Evolutionary conservation across 345 rosid genomes (phyloP).

Genomic region (Murraya koenigii): DNA sequence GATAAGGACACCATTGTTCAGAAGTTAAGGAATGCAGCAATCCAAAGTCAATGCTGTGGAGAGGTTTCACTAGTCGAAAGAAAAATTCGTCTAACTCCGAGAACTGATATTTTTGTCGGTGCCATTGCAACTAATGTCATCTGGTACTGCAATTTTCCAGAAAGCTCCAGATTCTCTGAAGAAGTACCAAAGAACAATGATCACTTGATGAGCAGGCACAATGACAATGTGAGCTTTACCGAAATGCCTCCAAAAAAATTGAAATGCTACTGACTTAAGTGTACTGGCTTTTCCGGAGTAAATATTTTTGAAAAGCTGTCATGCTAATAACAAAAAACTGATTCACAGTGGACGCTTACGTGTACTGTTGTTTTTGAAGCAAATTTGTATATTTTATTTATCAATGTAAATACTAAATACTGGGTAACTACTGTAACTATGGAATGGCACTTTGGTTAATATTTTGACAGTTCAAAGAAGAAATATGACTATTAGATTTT

Average conservation of each 20-base stretch:
- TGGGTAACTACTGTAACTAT: neutral
- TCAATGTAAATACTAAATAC: neutral
- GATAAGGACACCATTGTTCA: constrained; percentile 19
- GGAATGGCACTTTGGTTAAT: neutral
- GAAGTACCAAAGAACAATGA: neutral
- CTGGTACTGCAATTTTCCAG: neutral
- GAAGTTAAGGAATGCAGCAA: constrained; percentile 30
- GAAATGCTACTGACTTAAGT: neutral
- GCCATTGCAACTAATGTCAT: constrained; percentile 34
- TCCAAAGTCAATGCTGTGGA: constrained; percentile 22
- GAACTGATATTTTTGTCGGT: constrained; percentile 6
- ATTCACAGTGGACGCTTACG: no score
- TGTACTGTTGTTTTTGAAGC: neutral
- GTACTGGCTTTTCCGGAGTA: neutral
- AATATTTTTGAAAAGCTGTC: neutral
- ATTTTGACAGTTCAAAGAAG: neutral
- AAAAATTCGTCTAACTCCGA: constrained; percentile 6
- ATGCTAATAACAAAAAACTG: neutral
- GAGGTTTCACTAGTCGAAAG: constrained; percentile 18
- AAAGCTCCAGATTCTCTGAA: neutral
- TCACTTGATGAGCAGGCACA: neutral
- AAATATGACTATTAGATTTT: neutral
- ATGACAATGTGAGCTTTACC: neutral
- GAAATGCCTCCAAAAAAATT: constrained; percentile 1
- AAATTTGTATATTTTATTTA: neutral